Evolutionary conservation across 192 early-diverging fungal species (phyloP).

Genomic region (Coemansia sp.): DNA sequence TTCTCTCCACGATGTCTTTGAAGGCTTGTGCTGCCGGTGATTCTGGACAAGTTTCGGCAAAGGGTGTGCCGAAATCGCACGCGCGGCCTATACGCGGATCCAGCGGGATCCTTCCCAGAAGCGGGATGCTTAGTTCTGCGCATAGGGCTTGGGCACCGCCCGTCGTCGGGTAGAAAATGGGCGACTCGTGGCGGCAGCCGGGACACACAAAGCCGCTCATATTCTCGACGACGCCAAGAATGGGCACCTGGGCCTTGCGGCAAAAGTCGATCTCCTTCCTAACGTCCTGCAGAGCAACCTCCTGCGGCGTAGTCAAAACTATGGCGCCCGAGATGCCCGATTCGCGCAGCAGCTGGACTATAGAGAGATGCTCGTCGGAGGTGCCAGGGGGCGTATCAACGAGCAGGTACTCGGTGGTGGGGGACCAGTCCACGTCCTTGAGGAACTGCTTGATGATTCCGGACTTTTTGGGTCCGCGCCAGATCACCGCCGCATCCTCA

Average conservation of each 20-base stretch:
- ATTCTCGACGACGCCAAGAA: conserved; percentile 95
- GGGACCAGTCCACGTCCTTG: conserved; percentile 87
- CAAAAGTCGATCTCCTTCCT: conserved; percentile 98
- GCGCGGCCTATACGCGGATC: conserved; percentile 78
- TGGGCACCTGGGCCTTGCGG: conserved; percentile 69
- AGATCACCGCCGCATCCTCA: conserved; percentile 90
- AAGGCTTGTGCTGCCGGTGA: conserved; percentile 81
- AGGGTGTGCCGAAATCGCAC: conserved; percentile 88
- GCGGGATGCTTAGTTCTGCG: conserved; percentile 60
- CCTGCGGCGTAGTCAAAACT: conserved; percentile 94
- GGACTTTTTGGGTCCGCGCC: conserved; percentile 94
- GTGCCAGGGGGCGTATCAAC: conserved; percentile 98
- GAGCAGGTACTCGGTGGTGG: conserved; percentile 78
- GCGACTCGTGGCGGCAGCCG: conserved; percentile 71
- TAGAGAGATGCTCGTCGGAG: conserved; percentile 93
- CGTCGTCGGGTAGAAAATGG: conserved; percentile 75
- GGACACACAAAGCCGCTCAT: conserved; percentile 98
- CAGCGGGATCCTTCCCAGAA: conserved; percentile 73
- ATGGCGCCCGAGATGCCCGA: conserved; percentile 85
- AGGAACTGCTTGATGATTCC: conserved; percentile 95
- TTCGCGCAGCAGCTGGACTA: conserved; percentile 75
- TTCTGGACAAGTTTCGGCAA: conserved; percentile 84
- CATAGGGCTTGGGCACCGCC: conserved; percentile 72
- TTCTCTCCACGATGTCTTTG: conserved; percentile 56
- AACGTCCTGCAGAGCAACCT: conserved; percentile 85